Conservation (phyloP, 1,284 basidiomycete species). For the Exsudoporus floridanus region DNA sequence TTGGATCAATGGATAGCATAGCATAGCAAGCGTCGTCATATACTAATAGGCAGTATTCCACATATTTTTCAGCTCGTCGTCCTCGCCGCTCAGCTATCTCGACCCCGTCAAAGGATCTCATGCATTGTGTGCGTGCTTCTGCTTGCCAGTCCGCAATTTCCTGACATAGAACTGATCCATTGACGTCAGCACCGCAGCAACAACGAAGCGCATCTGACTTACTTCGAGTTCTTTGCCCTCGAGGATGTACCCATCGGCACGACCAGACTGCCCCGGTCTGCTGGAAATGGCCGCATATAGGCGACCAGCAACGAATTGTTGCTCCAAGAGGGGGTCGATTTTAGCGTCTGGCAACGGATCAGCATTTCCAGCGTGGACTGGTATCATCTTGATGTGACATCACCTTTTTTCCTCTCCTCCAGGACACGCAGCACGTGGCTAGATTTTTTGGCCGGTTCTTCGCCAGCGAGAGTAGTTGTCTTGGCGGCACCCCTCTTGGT, state of each 20-base stretch:
- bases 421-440: slow-evolving; percentile 84
- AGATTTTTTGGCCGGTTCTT: slow-evolving; percentile 81
- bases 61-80: slow-evolving; percentile 3
- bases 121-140: slow-evolving; percentile 78
- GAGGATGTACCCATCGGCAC: slow-evolving; percentile 92
- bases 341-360: slow-evolving; percentile 65
- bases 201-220: slow-evolving; percentile 22
- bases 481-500: slow-evolving; percentile 74
- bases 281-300: slow-evolving; percentile 88
- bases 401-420: slow-evolving; percentile 88
- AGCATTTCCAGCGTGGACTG: neutral
- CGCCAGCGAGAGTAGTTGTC: slow-evolving; percentile 45
- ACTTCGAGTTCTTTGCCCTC: slow-evolving; percentile 98
- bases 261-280: slow-evolving; percentile 92
- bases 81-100: neutral
- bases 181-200: slow-evolving; percentile 13
- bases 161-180: slow-evolving; percentile 81
- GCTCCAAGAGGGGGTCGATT: slow-evolving; percentile 84
- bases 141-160: slow-evolving; percentile 89
- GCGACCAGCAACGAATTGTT: slow-evolving; percentile 85
- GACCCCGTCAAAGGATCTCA: slow-evolving; percentile 22
- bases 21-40: slow-evolving; percentile 14
- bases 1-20: too few species aligned
- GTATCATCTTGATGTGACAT: slow-evolving; percentile 19
- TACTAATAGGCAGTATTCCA: slow-evolving; percentile 6